Base-by-base conservation (phyloP, 352 stramenopile species). In the Pythium rishiriense region DNA sequence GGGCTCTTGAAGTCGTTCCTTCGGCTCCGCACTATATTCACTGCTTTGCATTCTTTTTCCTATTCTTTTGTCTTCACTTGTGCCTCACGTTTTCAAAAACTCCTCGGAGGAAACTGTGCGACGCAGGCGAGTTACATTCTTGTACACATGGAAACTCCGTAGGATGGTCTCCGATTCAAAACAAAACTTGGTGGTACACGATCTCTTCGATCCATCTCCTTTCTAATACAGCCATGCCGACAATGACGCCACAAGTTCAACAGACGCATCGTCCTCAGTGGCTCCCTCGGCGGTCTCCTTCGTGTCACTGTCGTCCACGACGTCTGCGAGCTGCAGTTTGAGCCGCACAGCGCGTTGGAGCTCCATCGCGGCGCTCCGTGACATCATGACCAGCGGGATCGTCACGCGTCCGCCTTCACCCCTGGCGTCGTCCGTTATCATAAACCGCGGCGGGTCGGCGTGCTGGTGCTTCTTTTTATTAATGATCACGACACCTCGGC, bases 341-440 rank as follows among this genome's bases (percentile, higher is more conserved):
- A 61, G 48, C 21, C 56, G 54, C 29, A 75, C 68, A 21, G 69
- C 59, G 8, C 76, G 58, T 25, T 89, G 79, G 39, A 94, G 53
- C 22, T 79, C 64, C 15, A 58, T 53, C 0, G 79, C 83, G 42
- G 88, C 82, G 45, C 81, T 72, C 14, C 71, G 70, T 9, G 78
- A 78, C 9, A 93, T 72, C 53, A 94, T 73, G 26, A 91, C 74
- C n/a, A 92, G 62, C 1, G 85, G 85, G 59, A 94, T 93, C 24
- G 43, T 72, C 46, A 93, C 78, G 15, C 76, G 49, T 29, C 61
- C 56, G 3, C 83, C 85, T 11, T 79, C 55, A 8, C 72, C 66
- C 3, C 57, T 67, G 14, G 62, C 68, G 56, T 91, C 83, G 37
- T 91, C 83, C 28, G 75, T 85, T 51, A 94, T 65, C 14, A 87